Base-by-base conservation (phyloP, 257 asterid genomes). In the Plantago elongata region DNA sequence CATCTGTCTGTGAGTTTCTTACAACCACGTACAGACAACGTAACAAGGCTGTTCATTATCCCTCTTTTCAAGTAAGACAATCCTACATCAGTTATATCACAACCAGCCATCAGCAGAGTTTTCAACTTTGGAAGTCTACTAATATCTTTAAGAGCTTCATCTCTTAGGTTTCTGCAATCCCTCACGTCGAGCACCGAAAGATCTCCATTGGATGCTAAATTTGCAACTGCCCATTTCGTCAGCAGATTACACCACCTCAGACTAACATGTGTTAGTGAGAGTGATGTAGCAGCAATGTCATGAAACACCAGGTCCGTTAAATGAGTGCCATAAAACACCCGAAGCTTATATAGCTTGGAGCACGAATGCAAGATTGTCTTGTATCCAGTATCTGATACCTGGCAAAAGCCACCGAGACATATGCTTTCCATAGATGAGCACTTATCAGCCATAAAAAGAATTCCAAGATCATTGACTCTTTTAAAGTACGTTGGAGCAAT, bases 381-480 rank as follows among this genome's bases (percentile, higher is more conserved):
- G 52, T 89, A 92, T 14, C 99, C 97, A 7, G 97, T 79, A 67
- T 92, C 99, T 1, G 97, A 89, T 51, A 92, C 95, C 72, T 87
- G 96, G 74, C 95, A 84, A 69, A 89, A 92, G 60, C 99, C 99
- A 61, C 99, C 99, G 22, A 92, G 95, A 68, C 79, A 77, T 54
- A 89, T 84, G 79, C 99, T 92, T 72, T 92, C 99, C 94, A 92
- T 79, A 46, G 80, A 76, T 0, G 88, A 77, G 78, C 97, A 89
- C 68, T 78, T 89, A 66, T 89, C 97, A 50, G 96, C 97, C 97
- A 92, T 89, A 61, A 86, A 87, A 59, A 92, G 97, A 75, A 92
- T 83, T n/a, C 97, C 99, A 3, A 89, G 91, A 76, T 92, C 99
- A 64, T 92, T 92, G 71, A 92, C 99, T 51, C 96, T 81, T 76